These are phyloP conservation scores for Agaricus sinodeliciosus DNA, from an alignment of 768 basidiomycete genomes.

Conservation along the genomic window DNA sequence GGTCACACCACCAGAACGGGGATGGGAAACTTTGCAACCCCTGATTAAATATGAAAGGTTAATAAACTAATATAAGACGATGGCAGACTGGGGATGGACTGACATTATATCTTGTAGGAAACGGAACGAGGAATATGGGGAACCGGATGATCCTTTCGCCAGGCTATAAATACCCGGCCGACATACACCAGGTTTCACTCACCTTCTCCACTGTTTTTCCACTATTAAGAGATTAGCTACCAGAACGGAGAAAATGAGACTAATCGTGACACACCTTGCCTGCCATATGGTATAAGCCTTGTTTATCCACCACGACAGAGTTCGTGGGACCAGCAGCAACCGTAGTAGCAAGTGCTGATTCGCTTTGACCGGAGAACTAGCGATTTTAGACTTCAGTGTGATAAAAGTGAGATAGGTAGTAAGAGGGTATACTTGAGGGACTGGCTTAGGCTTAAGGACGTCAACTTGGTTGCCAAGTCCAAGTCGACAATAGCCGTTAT, in stretches of 20 bases:
- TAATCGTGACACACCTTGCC: constrained; percentile 49
- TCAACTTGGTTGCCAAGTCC: constrained; percentile 87
- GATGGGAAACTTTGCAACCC: constrained; percentile 71
- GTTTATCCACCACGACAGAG: constrained; percentile 77
- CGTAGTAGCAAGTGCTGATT: constrained; percentile 50
- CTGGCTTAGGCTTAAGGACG: constrained; percentile 68
- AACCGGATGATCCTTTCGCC: constrained; percentile 70
- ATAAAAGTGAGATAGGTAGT: neutral
- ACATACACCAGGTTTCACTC: constrained; percentile 8
- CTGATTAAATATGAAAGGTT: constrained; percentile 25
- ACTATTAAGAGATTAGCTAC: constrained; percentile 35
- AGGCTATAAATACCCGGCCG: neutral
- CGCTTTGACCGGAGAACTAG: constrained; percentile 74
- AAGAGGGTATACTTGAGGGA: constrained; percentile 56
- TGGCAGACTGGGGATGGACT: constrained; percentile 15
- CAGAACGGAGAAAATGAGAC: neutral
- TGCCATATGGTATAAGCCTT: constrained; percentile 85
- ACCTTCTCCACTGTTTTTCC: constrained; percentile 96
- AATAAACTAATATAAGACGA: neutral
- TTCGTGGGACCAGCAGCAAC: constrained; percentile 80
- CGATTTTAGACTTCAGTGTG: neutral
- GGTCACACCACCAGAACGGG: constrained; percentile 80
- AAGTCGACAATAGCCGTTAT: constrained; percentile 86
- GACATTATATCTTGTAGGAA: constrained; percentile 84
- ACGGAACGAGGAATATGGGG: constrained; percentile 83